Evolutionary conservation across 768 basidiomycete genomes (phyloP).

Genomic region (Lactarius akahatsu): DNA sequence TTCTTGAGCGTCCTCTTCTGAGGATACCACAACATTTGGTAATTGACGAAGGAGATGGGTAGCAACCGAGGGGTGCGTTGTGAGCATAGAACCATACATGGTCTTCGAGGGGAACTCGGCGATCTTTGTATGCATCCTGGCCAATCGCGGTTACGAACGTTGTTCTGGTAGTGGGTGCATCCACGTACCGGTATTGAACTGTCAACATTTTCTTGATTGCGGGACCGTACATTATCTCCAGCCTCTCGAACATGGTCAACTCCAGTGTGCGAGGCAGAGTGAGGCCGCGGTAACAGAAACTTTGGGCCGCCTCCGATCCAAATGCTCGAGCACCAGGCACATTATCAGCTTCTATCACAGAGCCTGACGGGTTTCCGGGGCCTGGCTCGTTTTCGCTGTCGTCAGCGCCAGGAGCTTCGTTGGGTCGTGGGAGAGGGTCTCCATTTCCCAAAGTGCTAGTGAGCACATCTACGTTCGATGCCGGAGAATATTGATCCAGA

Average conservation of each 20-base stretch:
- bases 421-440: not conserved
- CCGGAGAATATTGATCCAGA: not conserved
- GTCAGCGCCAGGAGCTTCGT: not conserved
- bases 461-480: not conserved
- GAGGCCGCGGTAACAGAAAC: constrained; percentile 34
- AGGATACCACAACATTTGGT: constrained; percentile 48
- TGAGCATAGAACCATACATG: constrained; percentile 71
- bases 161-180: not conserved
- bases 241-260: constrained; percentile 87
- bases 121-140: constrained; percentile 85
- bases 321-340: not conserved
- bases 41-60: constrained; percentile 71
- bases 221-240: constrained; percentile 85
- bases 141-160: not conserved
- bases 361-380: not conserved
- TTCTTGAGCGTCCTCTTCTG: constrained; percentile 72
- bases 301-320: not conserved
- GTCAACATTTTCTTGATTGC: constrained; percentile 84
- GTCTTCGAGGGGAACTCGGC: constrained; percentile 82
- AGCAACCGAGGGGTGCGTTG: constrained; percentile 69
- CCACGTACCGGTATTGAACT: constrained; percentile 78
- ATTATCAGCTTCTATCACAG: not conserved
- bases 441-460: not conserved
- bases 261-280: constrained; percentile 73
- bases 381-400: constrained; percentile 1